phyloP scores from a whole-genome alignment of 352 stramenopile genomes.

The Globisporangium uncinulatum region DNA sequence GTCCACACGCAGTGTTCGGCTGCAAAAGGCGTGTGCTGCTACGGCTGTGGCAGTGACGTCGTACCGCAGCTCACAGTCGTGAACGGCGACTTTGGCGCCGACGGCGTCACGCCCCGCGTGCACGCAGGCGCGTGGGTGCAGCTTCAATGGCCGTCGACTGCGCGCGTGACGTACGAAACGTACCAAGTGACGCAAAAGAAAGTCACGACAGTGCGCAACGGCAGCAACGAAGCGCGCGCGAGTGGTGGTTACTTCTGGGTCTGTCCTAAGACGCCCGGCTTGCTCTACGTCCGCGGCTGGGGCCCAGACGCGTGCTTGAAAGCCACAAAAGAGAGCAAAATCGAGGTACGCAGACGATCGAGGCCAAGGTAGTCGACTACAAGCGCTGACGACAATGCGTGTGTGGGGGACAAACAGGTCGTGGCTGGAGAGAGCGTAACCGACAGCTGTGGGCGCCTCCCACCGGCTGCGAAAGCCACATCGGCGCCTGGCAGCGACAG shows the following conservation, averaged over 20 bases:
- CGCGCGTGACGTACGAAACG: slow-evolving; percentile 32
- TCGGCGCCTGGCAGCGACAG: background rate
- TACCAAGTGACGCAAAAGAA: slow-evolving; percentile 29
- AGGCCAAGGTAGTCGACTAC: background rate
- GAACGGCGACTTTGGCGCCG: slow-evolving; percentile 31
- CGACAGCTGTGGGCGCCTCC: slow-evolving; percentile 10
- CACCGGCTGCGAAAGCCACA: slow-evolving; percentile 1
- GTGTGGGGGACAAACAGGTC: background rate
- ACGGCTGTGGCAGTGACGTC: slow-evolving; percentile 38
- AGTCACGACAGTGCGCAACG: slow-evolving; percentile 28
- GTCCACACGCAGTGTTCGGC: slow-evolving; percentile 48
- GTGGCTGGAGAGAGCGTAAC: slow-evolving; percentile 5
- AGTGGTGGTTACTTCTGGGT: slow-evolving; percentile 25
- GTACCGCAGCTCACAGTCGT: slow-evolving; percentile 17
- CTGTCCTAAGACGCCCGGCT: slow-evolving; percentile 24
- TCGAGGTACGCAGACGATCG: background rate
- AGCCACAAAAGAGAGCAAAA: slow-evolving; percentile 14
- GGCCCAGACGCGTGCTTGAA: slow-evolving; percentile 23
- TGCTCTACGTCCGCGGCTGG: slow-evolving; percentile 31
- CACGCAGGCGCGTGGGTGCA: slow-evolving; percentile 34
- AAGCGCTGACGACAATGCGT: background rate
- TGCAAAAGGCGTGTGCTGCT: slow-evolving; percentile 62
- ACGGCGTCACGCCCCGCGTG: slow-evolving; percentile 52
- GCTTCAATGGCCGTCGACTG: slow-evolving; percentile 25
- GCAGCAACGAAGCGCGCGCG: slow-evolving; percentile 20